Base-by-base conservation (phyloP, 495 filamentous ascomycete species). In the Trichodelitschia bisporula region DNA sequence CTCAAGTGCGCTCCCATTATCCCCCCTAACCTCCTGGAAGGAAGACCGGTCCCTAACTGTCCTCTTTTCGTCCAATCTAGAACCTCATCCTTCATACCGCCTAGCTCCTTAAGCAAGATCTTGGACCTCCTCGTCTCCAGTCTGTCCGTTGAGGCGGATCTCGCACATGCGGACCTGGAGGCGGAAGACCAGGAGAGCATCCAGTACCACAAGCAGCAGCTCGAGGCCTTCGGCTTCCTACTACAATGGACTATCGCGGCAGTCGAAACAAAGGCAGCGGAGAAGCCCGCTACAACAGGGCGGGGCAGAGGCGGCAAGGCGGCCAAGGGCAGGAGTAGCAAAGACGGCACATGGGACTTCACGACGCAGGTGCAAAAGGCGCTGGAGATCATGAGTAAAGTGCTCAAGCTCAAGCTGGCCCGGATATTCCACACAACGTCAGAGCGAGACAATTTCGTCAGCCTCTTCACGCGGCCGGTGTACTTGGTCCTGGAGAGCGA, bases 401-500 rank as follows among this genome's bases (percentile, higher is more conserved):
- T 91, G 19, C 61, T 95, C 53, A 84, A 83, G 53, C 53, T 95
- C 43, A 92, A 91, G 49, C 60, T 99, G 15, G 64, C 69, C 36
- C 82, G 75, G 45, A 77, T 99, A 16, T 95, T 99, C 47, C 43
- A 91, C 36, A 95, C 89, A 0, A 93, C 89, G 0, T 86, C 82
- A n/a, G 89, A 95, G 47, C 62, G 84, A 33, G 82, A 95, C 47
- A 93, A 78, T 4, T 92, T 99, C 39, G 69, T 99, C 31, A 70
- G 72, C 26, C 58, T 99, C 3, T 77, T 99, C 41, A 95, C 86
- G 0, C 62, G 83, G n/a, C 79, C 86, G 4, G 74, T 86, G 2
- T 95, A 95, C 47, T 61, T 92, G 47, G 63, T 99, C 15, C 57
- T 99, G 15, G 86, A 95, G 53, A 93, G 72, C 51, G 86, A 99